These are phyloP conservation scores for Taiozyma sp. DNA, from an alignment of 1,139 yeast species.

Conservation along the genomic window DNA sequence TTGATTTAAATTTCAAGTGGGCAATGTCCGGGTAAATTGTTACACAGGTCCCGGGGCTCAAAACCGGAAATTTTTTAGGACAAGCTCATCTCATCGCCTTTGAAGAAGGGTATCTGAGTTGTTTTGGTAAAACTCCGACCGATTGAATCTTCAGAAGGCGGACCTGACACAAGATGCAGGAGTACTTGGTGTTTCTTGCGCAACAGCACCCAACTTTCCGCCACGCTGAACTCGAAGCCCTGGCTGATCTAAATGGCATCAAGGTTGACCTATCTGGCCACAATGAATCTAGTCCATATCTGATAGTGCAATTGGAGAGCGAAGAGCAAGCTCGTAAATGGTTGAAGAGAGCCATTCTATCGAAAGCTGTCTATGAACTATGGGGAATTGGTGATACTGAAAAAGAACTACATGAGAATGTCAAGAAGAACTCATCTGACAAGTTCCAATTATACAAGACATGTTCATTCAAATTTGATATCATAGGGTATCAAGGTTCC, in stretches of 20 bases:
- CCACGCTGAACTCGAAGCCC: constrained; percentile 75
- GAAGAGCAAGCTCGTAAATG: constrained; percentile 67
- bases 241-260: constrained; percentile 62
- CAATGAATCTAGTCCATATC: constrained; percentile 60
- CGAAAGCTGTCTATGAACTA: constrained; percentile 76
- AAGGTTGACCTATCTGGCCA: constrained; percentile 58
- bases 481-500: constrained; percentile 71
- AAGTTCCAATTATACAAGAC: constrained; percentile 31
- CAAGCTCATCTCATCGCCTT: constrained; percentile 2
- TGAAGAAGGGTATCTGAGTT: too few species aligned
- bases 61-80: neutral
- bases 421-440: constrained; percentile 31
- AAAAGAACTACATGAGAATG: constrained; percentile 53
- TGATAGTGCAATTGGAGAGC: constrained; percentile 55
- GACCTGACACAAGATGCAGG: constrained; percentile 8
- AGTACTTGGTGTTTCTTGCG: constrained; percentile 73
- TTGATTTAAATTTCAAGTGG: neutral
- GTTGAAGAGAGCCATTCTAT: constrained; percentile 62
- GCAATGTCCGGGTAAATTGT: neutral
- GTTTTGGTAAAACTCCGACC: too few species aligned
- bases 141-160: neutral
- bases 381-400: constrained; percentile 69
- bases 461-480: constrained; percentile 73
- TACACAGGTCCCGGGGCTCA: neutral
- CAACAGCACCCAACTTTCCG: constrained; percentile 82